phyloP scores from a whole-genome alignment of 164 flowering plant genomes.

The Paratinospora sagittata region DNA sequence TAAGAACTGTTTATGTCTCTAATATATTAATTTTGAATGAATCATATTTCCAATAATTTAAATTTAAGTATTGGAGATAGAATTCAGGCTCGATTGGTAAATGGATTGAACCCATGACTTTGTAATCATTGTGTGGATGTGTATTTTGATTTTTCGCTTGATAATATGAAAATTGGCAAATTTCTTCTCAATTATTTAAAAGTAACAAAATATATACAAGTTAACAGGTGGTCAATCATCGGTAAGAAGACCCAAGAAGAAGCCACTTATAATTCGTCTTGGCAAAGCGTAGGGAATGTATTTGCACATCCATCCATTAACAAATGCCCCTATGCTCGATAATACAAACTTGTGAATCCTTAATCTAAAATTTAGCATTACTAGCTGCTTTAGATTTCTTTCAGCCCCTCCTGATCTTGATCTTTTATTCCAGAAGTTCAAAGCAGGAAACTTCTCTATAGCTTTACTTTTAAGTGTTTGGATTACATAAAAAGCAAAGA shows the following conservation, averaged over 20 bases:
- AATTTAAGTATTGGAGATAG: too few species aligned
- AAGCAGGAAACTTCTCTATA: slow-evolving; percentile 23
- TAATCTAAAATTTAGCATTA: slow-evolving; percentile 37
- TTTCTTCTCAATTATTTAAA: too few species aligned
- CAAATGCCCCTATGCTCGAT: slow-evolving; percentile 69
- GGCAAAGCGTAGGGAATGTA: slow-evolving; percentile 61
- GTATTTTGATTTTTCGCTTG: too few species aligned
- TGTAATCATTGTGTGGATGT: too few species aligned
- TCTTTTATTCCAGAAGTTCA: slow-evolving; percentile 21
- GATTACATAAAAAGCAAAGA: slow-evolving; percentile 69
- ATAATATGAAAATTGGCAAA: too few species aligned
- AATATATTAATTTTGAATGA: too few species aligned
- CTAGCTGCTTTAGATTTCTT: slow-evolving; percentile 6
- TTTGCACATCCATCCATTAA: slow-evolving; percentile 86
- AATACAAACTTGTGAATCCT: slow-evolving; percentile 52
- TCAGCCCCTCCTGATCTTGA: slow-evolving; percentile 7
- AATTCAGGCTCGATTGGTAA: too few species aligned
- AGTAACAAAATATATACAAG: not conserved
- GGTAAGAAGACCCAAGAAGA: slow-evolving; percentile 77
- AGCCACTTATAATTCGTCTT: slow-evolving; percentile 86
- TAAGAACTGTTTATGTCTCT: too few species aligned
- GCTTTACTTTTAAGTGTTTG: slow-evolving; percentile 63
- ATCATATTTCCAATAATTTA: too few species aligned
- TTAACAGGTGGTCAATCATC: slow-evolving; percentile 29
- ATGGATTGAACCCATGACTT: too few species aligned